These are phyloP conservation scores for Ustilago esculenta DNA, from an alignment of 1,284 basidiomycete species.

Conservation along the genomic window DNA sequence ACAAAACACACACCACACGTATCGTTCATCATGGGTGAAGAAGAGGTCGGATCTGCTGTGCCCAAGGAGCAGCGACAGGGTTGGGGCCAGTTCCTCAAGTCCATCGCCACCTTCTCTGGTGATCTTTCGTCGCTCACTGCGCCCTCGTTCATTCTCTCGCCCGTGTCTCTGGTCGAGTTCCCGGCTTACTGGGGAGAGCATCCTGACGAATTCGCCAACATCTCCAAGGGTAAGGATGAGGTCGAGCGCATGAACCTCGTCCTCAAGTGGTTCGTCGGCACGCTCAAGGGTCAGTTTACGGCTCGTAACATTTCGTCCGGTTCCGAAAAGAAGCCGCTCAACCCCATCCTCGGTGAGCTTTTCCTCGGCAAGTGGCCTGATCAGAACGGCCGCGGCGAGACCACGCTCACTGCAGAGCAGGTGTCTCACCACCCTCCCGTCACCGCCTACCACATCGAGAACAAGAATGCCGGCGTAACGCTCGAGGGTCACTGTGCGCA, in stretches of 20 bases:
- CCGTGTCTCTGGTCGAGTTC: conserved; percentile 64
- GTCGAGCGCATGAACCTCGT: conserved; percentile 66
- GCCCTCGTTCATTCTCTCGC: conserved; percentile 73
- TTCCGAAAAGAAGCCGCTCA: conserved; percentile 96
- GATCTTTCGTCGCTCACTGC: conserved; percentile 94
- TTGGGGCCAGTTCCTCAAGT: conserved; percentile 63
- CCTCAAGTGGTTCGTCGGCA: conserved; percentile 69
- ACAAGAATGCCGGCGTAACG: conserved; percentile 79
- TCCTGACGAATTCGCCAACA: conserved; percentile 56
- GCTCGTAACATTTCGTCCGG: conserved; percentile 72
- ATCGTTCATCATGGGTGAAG: conserved; percentile 44
- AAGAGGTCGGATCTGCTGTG: conserved; percentile 52
- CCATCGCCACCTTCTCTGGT: conserved; percentile 70
- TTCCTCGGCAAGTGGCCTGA: conserved; percentile 95
- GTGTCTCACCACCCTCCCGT: conserved; percentile 72
- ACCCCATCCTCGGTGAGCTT: conserved; percentile 87
- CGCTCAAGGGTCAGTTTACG: conserved; percentile 93
- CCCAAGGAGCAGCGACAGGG: conserved; percentile 59
- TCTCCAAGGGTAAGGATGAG: conserved; percentile 58
- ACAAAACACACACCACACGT: conserved; percentile 7
- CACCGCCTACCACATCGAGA: conserved; percentile 76
- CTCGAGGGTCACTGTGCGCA: conserved; percentile 92
- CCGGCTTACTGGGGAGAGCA: conserved; percentile 67
- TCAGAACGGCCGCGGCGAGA: conserved; percentile 80
- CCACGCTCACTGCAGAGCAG: conserved; percentile 90